Base-by-base conservation (phyloP, 2,329 filamentous ascomycete species). In the Lachnellula subtilissima region DNA sequence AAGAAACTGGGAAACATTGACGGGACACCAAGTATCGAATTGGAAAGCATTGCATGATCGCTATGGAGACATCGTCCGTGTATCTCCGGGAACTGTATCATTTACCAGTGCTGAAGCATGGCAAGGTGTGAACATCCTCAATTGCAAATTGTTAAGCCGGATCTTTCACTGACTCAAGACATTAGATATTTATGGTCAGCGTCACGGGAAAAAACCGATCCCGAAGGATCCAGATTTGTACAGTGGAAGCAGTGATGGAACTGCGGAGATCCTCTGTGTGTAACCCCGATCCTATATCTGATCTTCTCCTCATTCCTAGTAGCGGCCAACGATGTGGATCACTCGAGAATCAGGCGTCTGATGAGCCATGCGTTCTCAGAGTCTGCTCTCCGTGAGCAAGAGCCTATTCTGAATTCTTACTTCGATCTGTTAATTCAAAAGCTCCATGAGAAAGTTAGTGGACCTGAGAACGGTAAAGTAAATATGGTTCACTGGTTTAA, bases 281-380 rank as follows among this genome's bases (percentile, higher is more conserved):
- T 45, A 5, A 8, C 11, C 28, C 19, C 43, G 39, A 51, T 1
- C 25, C 25, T 25, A 25, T 25, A 7, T 25, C 25, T 7, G 25
- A 25, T 25, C 3, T 25, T 25, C 11, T 22, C 35, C 12, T 17
- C 23, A 25, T 15, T 40, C 11, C 12, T 43, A 9, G 4, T 50
- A 47, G 43, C 58, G 75, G 8, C 69, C 78, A 37, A 67, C 77
- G 54, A 57, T 35, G 48, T 14, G 8, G 47, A 54, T n/a, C 70
- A 72, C 51, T 48, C 53, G 1, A 57, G 61, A 22, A 63, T 69
- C 55, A 61, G 65, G 19, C 64, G 61, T 48, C 48, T 63, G 12
- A 48, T 71, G 4, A 57, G 59, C 4, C 54, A 66, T 35, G 70
- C 65, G 19, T 71, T 72, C 48, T 69, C 68, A 6, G 61, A 60